Percentiles rank a stretch among this genome's conserved stretches.
Evolutionary conservation across 2,329 filamentous ascomycete species (phyloP).

Genomic region (Aspergillus amoenus): DNA sequence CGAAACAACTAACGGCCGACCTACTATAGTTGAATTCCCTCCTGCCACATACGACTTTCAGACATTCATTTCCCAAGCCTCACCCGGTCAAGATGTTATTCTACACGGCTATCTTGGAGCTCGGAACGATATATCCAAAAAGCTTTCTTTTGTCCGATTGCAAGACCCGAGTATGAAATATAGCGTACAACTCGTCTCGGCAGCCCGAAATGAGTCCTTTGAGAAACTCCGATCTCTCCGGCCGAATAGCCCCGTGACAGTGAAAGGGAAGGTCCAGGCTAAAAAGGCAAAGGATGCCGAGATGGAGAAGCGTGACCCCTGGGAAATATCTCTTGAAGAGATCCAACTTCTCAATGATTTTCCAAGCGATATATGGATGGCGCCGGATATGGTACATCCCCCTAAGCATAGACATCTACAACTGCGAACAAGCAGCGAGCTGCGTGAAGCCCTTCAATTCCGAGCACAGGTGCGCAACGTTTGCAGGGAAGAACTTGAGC

Average conservation of each 20-base stretch:
- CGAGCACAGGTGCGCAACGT: constrained; percentile 61
- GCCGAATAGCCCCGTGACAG: constrained; percentile 55
- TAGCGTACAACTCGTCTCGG: constrained; percentile 53
- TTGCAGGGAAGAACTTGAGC: constrained; percentile 55
- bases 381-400: constrained; percentile 70
- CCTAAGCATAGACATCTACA: constrained; percentile 78
- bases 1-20: constrained; percentile 3
- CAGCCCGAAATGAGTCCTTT: constrained; percentile 36
- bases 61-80: constrained; percentile 31
- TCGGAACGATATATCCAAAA: constrained; percentile 65
- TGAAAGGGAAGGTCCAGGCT: constrained; percentile 50
- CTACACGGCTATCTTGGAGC: constrained; percentile 72
- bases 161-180: constrained; percentile 44
- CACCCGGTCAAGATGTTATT: constrained; percentile 46
- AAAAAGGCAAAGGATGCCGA: constrained; percentile 38
- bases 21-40: constrained; percentile 48
- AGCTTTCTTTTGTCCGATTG: constrained; percentile 68
- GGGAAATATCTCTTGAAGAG: constrained; percentile 63
- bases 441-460: constrained; percentile 69
- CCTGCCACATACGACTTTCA: constrained; percentile 43
- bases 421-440: constrained; percentile 68
- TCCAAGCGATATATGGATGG: constrained; percentile 73
- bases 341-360: constrained; percentile 72
- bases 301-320: constrained; percentile 29
- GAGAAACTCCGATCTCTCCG: constrained; percentile 45